Base-by-base conservation (phyloP, 1,284 basidiomycete genomes). In the Mycosarcoma mackinlayi region DNA sequence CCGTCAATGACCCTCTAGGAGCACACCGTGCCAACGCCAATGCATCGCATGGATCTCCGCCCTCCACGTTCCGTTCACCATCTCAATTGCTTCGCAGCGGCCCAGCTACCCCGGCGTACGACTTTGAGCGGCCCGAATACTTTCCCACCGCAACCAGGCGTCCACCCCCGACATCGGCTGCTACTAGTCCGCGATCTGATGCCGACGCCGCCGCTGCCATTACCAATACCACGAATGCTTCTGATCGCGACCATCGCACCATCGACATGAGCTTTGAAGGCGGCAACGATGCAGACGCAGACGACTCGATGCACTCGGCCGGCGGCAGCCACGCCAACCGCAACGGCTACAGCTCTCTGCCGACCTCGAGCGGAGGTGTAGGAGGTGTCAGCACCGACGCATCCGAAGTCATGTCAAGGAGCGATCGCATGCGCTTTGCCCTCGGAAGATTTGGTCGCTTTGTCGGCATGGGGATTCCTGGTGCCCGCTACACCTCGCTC, bases 391-490 rank as follows among this genome's bases (percentile, higher is more conserved):
- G 46, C 41, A 28, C 27, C 18, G 51, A 60, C 45, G 44, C 48
- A 7, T 63, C 53, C 11, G 34, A 67, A 10, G 34, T 48, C 39
- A 28, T 64, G 48, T 47, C 59, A 18, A 50, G 68, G 9, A 39
- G 64, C 14, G 76, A 78, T 34, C 64, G 73, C 1, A 23, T 66
- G n/a, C 75, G 79, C 5, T 48, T 75, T 13, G 61, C 59, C 0
- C 49, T 82, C 0, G 80, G 78, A 13, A 65, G 78, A 8, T 82
- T 82, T 33, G 80, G 77, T 5, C 53, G 75, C 6, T 63, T 79
- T 35, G 76, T 80, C 2, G 80, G 80, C 4, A 82, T 82, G 80
- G 65, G 75, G 9, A 70, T 82, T 3, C 80, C 80, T 3, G 79
- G 80, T 23, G 77, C 77, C 0, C 54, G 73, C n/a, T 82, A 82